phyloP scores from a whole-genome alignment of 306 rosid genomes.

The cucumber (Cucumis sativus) region DNA sequence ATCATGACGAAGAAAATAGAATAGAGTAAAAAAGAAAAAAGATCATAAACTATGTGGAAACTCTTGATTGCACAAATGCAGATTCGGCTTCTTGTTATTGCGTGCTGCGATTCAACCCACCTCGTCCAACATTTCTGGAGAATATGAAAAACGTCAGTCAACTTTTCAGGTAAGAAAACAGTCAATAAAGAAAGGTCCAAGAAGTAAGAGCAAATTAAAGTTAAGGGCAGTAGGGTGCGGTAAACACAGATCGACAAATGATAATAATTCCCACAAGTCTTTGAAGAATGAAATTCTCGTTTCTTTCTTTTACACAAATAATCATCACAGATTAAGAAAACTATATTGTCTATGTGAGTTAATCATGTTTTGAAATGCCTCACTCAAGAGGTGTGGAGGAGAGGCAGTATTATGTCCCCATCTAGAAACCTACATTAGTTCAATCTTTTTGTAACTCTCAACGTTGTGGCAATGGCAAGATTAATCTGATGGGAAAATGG shows the following conservation, averaged over 20 bases:
- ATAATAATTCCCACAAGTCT: not conserved
- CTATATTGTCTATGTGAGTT: no score
- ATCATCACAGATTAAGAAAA: not conserved
- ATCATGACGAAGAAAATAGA: conserved; percentile 22
- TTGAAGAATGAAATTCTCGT: not conserved
- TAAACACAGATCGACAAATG: not conserved
- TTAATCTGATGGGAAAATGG: not conserved
- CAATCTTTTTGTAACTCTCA: not conserved
- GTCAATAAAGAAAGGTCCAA: not conserved
- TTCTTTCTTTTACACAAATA: not conserved
- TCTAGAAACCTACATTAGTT: not conserved
- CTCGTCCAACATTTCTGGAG: conserved; percentile 63
- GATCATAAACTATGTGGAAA: conserved; percentile 29
- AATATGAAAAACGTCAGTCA: conserved; percentile 15
- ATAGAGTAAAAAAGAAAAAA: conserved; percentile 14
- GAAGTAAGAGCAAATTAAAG: not conserved
- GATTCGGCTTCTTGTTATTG: conserved; percentile 41
- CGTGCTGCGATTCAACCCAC: conserved; percentile 94
- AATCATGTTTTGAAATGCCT: not conserved
- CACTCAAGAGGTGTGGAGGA: not conserved
- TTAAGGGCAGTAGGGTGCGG: not conserved
- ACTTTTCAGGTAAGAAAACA: not conserved
- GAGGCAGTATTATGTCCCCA: not conserved
- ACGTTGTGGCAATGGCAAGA: not conserved
- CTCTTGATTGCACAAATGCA: conserved; percentile 18